Evolutionary conservation across 352 stramenopile species (phyloP), one percentile per base, ranked within the genome.

Genomic region (Phytophthora chlamydospora): DNA sequence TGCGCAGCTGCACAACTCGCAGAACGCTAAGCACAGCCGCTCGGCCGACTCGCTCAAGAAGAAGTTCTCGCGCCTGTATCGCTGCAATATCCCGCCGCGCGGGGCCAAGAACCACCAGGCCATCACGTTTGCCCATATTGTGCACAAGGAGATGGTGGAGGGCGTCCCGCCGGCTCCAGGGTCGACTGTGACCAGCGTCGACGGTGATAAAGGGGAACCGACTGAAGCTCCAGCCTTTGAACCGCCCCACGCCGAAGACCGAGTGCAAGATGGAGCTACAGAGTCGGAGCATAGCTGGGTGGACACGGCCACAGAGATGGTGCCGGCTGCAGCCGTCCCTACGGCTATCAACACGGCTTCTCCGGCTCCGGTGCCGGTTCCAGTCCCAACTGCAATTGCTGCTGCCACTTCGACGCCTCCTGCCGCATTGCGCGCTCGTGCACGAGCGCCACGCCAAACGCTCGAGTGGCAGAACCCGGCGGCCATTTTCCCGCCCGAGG

Each of bases 11-110:
- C 71, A 80, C 66, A 80, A 78, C 49, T 27, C 57, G 34, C 68
- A 75, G 32, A 68, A 73, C 16, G 60, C 68, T 41, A 70, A 72
- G 27, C 61, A 76, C 42, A 72, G 62, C 48, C 72, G 72, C 33
- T 73, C 72, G 14, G 65, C 65, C 42, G 72, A 80, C 21, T 80
- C 72, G 29, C 72, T 80, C 42, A 76, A 76, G 46, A 76, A 76
- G 50, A 80, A 80, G 54, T 80, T 78, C 31, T 72, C 68, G 5
- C 62, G 69, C 6, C 47, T 80, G 16, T 75, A 76, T 38, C 69
- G 72, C 27, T 49, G 57, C 7, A 72, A 56, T 13, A 52, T 73
- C 19, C 52, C 68, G 17, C 46, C 58, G n/a, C 72, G 61, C n/a
- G 68, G 68, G 4, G 65, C 60, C 35, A 77, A 77, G 56, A 77